Base-by-base conservation (phyloP, 148 eudicot species). In the Salicornia ramosissima region DNA sequence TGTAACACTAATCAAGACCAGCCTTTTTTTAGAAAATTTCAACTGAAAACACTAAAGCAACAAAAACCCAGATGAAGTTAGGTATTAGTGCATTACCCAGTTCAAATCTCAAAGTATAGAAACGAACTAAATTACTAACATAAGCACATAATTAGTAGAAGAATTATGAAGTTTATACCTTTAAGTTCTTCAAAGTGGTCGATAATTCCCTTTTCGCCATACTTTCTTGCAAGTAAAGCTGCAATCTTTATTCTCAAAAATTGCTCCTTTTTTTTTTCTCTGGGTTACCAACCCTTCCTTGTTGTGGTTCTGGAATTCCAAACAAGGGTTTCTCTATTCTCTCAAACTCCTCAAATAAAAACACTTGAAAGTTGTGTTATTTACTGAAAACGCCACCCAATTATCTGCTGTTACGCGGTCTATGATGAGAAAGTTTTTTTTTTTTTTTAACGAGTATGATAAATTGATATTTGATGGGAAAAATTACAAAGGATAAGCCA, bases 151-250 rank as follows among this genome's bases (percentile, higher is more conserved):
- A 34, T 54, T 70, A n/a, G n/a, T 30, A 52, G 67, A 36, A 28
- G 6, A 8, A 64, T 30, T 33, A 42, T 46, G 18, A 33, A 33
- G 22, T 5, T 24, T 34, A 49, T 78, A 92, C 97, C 97, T 92
- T 92, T 73, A 92, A 84, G 77, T 86, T 91, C 83, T 75, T 89
- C 71, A 89, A 77, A 69, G 91, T 86, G 72, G 28, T 79, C 49
- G 97, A 91, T 4, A 91, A 64, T 84, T 89, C 96, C 53, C 92
- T 86, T 77, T 81, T 92, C 63, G 87, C 87, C 96, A 92, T 89
- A 58, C 24, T 62, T 33, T 10, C 50, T 49, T 24, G 0, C 42
- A 29, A 52, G 4, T 12, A 53, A 75, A 69, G 69, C 61, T 13
- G 56, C 64, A 36, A 59, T 46, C 63, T 75, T 75, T 75, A 25